Evolutionary conservation across 305 asterid species (phyloP), one percentile per base, ranked within the genome.

Genomic region (Stenogyne calaminthoides): DNA sequence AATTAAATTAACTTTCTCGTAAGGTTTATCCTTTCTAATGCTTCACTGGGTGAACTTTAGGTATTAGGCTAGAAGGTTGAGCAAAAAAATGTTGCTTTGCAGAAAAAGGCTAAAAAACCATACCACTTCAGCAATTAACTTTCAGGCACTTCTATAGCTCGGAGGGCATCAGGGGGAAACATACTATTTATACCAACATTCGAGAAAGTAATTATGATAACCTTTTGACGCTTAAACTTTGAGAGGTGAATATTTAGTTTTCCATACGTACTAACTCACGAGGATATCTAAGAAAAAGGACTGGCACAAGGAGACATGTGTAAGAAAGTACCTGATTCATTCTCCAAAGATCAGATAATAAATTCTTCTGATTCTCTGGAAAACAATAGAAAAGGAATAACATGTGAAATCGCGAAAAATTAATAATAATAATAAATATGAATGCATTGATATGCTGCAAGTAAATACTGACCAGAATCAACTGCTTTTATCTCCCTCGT

Each of bases 401-500:
- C 22, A 64, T 34, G 7, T 58, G 55, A 68, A 39, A 42, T 42
- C 69, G 73, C 29, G 29, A 25, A 25, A 25, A 25, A 25, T 15
- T n/a, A 74, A 55, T 60, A 69, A 54, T 18, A 52, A 16, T 2
- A 16, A 55, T n/a, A 46, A 7, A 49, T 64, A 59, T 39, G 44
- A 52, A 34, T 15, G 25, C 57, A 61, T 25, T 22, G 69, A 67
- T 52, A 76, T 74, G 69, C 66, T 67, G 52, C 64, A 69, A 73
- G 75, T 52, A 79, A 22, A 73, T 54, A 80, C 85, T 67, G 67
- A 95, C 99, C 99, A 71, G 99, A 95, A 83, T 95, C 97, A 65
- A 92, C 99, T 54, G 99, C 99, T 81, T 90, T 95, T 71, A 92
- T 89, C 78, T 92, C 99, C 82, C 99, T 86, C 10, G 79, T 91